Conservation (phyloP, 371 early-diverging fungal genomes). For the Basidiobolus meristosporus region DNA sequence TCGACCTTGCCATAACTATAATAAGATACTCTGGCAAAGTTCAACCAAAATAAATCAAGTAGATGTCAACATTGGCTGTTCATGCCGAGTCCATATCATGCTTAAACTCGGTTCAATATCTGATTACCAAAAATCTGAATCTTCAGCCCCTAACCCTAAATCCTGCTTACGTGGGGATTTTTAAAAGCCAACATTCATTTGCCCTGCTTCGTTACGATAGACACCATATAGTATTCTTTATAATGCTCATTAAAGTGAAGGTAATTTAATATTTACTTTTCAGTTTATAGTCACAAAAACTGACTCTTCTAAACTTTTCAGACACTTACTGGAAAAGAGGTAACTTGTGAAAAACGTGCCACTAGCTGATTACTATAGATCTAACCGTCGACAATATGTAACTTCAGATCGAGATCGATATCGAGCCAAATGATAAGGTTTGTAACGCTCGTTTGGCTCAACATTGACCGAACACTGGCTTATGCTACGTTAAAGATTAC, state of each 20-base stretch:
- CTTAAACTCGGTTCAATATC: too few relatives aligned
- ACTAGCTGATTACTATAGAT: too few relatives aligned
- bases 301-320: slow-evolving; percentile 10
- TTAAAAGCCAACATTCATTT: too few relatives aligned
- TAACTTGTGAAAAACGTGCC: slow-evolving; percentile 9
- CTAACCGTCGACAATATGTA: too few relatives aligned
- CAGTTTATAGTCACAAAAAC: background rate
- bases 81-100: too few relatives aligned
- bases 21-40: too few relatives aligned
- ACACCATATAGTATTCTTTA: slow-evolving; percentile 3
- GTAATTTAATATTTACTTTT: slow-evolving; percentile 15
- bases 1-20: too few relatives aligned
- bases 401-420: slow-evolving; percentile 76
- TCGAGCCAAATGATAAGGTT: slow-evolving; percentile 66
- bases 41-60: too few relatives aligned
- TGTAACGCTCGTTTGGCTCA: background rate
- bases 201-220: too few relatives aligned
- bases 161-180: too few relatives aligned
- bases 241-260: slow-evolving; percentile 80
- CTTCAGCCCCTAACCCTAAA: background rate
- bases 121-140: too few relatives aligned
- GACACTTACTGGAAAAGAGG: slow-evolving; percentile 90
- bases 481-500: slow-evolving; percentile 27
- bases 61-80: too few relatives aligned
- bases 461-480: background rate